Evolutionary conservation across 768 basidiomycete species (phyloP).

Genomic region (Boletus insuetus): DNA sequence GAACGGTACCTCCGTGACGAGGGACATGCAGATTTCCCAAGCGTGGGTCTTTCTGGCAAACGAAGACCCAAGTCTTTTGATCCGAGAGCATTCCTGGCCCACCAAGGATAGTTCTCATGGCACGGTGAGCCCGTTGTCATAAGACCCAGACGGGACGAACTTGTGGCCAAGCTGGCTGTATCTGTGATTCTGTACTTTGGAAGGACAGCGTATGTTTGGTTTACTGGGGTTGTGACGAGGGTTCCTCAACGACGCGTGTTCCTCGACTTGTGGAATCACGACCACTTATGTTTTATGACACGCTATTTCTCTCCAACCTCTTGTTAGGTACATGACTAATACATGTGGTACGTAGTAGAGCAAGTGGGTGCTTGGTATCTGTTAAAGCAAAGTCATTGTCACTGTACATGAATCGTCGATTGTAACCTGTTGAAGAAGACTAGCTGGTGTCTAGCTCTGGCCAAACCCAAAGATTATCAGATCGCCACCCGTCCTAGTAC

Average conservation of each 20-base stretch:
- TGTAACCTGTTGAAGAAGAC: too few relatives aligned
- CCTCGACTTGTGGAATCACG: neutral
- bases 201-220: neutral
- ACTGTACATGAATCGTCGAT: too few relatives aligned
- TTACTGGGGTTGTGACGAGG: neutral
- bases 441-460: too few relatives aligned
- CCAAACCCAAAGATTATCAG: too few relatives aligned
- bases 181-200: neutral
- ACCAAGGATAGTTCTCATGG: conserved; percentile 6
- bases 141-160: too few relatives aligned
- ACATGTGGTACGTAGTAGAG: too few relatives aligned
- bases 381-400: too few relatives aligned
- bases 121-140: neutral
- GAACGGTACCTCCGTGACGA: conserved; percentile 32
- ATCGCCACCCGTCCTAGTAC: too few relatives aligned
- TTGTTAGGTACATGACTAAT: too few relatives aligned
- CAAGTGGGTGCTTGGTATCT: too few relatives aligned
- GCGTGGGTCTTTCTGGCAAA: conserved; percentile 34
- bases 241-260: too few relatives aligned
- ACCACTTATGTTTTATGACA: neutral
- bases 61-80: conserved; percentile 35
- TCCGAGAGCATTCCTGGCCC: conserved; percentile 40
- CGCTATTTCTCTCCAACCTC: too few relatives aligned
- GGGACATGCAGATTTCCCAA: conserved; percentile 34
- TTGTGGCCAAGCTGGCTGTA: neutral